Base-by-base conservation (phyloP, 805 yeast genomes). In the Starmerella khaoyaiensis region DNA sequence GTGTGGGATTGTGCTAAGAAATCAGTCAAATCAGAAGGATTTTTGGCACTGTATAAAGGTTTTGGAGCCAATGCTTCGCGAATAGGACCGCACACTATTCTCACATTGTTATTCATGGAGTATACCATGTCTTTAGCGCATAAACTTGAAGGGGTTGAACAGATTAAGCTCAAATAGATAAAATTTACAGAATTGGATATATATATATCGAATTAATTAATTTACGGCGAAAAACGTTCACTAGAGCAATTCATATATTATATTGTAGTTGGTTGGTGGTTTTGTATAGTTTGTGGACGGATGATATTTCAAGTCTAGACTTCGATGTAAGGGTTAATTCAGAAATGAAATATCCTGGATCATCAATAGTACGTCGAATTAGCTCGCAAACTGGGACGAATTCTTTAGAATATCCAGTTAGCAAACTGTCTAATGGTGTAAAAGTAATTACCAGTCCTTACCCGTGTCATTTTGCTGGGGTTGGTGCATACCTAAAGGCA, bases 61-160 rank as follows among this genome's bases (percentile, higher is more conserved):
- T 87, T 90, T 56, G 76, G 77, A 57, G 96, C 98, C 1, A 96
- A 90, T 53, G 62, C 87, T 37, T 65, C 84, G 57, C 73, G 98
- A 61, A 76, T 87, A 40, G 95, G 90, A 1, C 98, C 98, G 11
- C 98, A 90, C 56, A 86, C 97, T 1, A 75, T 90, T 36, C 48
- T 62, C 51, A 79, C 93, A 20, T 68, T 90, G 57, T 83, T 84
- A 49, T 83, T 90, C 54, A 83, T 87, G 95, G 98, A 90, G 62
- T 94, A 82, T 55, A 79, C 94, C 9, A 77, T 82, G 82, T 74
- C 75, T 47, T 58, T 74, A 39, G 62, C 67, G 48, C 59, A 59
- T 39, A 52, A 47, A 37, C 50, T 64, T 14, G 76, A 70, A 50
- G 60, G 64, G 18, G 54, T 57, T 3, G 45, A 41, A 35, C 47